Percentiles rank a stretch among this genome's conserved stretches.
Evolutionary conservation across 2,329 filamentous ascomycete genomes (phyloP).

Genomic region (Dactylonectria estremocensis): DNA sequence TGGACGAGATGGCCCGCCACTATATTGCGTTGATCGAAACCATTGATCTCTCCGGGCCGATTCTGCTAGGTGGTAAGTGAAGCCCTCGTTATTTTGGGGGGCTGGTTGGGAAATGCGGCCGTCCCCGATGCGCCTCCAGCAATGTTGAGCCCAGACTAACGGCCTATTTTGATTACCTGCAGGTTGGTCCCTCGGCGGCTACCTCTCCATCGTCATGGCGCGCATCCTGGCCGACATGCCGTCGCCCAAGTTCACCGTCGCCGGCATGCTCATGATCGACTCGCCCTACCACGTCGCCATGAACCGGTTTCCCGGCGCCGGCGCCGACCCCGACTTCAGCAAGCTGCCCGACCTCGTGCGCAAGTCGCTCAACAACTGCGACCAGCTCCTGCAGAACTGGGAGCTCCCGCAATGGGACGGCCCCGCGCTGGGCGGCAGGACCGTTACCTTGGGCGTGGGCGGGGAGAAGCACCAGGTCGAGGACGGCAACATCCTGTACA

Average conservation of each 20-base stretch:
- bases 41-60: conserved; percentile 44
- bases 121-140: neutral
- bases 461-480: conserved; percentile 37
- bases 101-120: neutral
- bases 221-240: conserved; percentile 45
- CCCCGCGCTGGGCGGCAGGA: conserved; percentile 29
- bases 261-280: conserved; percentile 50
- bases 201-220: conserved; percentile 46
- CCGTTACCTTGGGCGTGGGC: conserved; percentile 32
- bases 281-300: conserved; percentile 48
- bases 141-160: neutral
- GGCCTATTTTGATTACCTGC: neutral
- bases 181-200: conserved; percentile 53
- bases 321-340: conserved; percentile 37
- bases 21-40: conserved; percentile 46
- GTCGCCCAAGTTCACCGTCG: conserved; percentile 41
- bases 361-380: conserved; percentile 51
- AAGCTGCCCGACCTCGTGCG: conserved; percentile 46
- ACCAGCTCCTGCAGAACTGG: conserved; percentile 50
- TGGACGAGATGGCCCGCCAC: conserved; percentile 49
- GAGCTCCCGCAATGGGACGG: conserved; percentile 46
- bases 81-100: neutral
- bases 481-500: conserved; percentile 40
- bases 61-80: conserved; percentile 49
- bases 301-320: conserved; percentile 30